Evolutionary conservation across 768 basidiomycete genomes (phyloP).

Genomic region (Lyophyllum semitale): DNA sequence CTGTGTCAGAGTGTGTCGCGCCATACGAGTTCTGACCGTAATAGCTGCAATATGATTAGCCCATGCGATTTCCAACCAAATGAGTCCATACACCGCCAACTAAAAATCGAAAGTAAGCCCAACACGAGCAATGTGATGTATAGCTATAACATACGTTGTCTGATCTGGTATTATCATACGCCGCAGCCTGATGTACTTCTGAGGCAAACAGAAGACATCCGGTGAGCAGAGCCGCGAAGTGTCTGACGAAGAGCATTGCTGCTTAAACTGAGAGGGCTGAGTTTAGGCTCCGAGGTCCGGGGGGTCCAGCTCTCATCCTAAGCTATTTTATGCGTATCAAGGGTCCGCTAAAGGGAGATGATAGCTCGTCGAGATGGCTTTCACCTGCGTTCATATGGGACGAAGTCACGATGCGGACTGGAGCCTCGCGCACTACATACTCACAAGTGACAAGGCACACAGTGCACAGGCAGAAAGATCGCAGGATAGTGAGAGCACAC

Average conservation of each 20-base stretch:
- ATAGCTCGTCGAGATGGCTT: background rate
- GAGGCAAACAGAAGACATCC: background rate
- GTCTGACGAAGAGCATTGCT: background rate
- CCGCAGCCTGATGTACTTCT: slow-evolving; percentile 8
- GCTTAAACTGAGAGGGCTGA: background rate
- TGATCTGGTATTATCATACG: slow-evolving; percentile 33
- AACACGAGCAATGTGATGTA: background rate
- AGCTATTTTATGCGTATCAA: background rate
- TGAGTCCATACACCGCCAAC: slow-evolving; percentile 53
- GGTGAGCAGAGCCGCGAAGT: background rate
- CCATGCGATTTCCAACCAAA: too few species aligned
- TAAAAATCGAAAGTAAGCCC: slow-evolving; percentile 17
- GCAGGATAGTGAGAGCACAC: too few species aligned
- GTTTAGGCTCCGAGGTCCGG: too few species aligned
- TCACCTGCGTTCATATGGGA: background rate
- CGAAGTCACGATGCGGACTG: background rate
- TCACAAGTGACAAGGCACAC: background rate
- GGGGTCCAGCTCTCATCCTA: background rate
- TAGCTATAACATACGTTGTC: slow-evolving; percentile 33
- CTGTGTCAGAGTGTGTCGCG: slow-evolving; percentile 48
- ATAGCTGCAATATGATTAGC: slow-evolving; percentile 41
- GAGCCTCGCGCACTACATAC: background rate
- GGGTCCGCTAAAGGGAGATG: background rate
- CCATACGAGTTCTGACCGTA: slow-evolving; percentile 80
- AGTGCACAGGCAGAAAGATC: background rate